phyloP scores from a whole-genome alignment of 306 rosid genomes.

The Vigna trinervia region DNA sequence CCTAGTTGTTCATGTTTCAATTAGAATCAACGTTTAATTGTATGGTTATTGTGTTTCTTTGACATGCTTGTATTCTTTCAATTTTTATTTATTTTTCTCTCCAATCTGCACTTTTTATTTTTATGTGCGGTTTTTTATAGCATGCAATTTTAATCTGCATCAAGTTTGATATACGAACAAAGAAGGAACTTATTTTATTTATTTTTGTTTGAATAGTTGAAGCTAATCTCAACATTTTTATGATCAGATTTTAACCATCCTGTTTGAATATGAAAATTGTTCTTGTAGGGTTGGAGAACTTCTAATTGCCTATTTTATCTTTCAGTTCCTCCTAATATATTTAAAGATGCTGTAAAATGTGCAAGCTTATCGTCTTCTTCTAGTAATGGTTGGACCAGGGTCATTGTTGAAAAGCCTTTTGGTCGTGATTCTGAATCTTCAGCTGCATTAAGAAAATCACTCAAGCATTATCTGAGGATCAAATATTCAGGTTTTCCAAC shows the following conservation, averaged over 20 bases:
- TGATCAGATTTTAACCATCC: conserved; percentile 34
- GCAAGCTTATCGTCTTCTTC: conserved; percentile 85
- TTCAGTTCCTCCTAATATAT: conserved; percentile 89
- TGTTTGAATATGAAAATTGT: conserved; percentile 40
- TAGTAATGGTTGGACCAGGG: conserved; percentile 90
- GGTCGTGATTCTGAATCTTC: conserved; percentile 95
- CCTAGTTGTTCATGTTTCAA: too few species aligned
- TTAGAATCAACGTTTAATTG: too few species aligned
- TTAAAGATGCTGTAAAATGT: conserved; percentile 80
- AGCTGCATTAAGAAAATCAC: conserved; percentile 83
- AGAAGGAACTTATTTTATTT: not conserved
- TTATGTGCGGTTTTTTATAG: not conserved
- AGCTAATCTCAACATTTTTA: not conserved
- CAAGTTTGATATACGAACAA: not conserved
- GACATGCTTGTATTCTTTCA: too few species aligned
- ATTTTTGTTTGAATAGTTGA: not conserved
- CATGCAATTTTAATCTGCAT: conserved; percentile 8
- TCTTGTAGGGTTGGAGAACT: conserved; percentile 73
- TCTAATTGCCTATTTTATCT: conserved; percentile 92
- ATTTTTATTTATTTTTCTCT: not conserved
- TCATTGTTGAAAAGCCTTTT: conserved; percentile 95
- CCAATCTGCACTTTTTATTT: conserved; percentile 4
- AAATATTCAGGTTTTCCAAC: conserved; percentile 76
- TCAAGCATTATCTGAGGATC: conserved; percentile 87
- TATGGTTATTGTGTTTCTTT: too few species aligned